Percentiles rank a stretch among this genome's conserved stretches.
phyloP scores from a whole-genome alignment of 116 monocot genomes.

The Papilionanthe hybrid region DNA sequence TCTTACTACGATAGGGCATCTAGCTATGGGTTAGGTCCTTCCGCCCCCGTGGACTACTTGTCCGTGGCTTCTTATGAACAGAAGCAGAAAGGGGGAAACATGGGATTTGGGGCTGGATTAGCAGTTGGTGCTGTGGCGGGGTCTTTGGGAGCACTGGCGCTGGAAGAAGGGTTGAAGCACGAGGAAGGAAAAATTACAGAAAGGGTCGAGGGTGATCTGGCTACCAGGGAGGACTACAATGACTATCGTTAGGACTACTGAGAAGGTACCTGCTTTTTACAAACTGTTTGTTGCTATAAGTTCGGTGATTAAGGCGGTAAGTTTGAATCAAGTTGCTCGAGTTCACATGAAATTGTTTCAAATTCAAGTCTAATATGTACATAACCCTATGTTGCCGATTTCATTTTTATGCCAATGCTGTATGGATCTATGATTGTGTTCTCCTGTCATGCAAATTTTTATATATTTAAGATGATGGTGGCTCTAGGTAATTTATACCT shows the following conservation, averaged over 20 bases:
- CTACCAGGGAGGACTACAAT: conserved; percentile 49
- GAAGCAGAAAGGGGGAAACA: conserved; percentile 28
- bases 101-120: conserved; percentile 52
- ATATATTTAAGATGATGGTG: neutral
- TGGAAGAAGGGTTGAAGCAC: conserved; percentile 55
- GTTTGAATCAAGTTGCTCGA: conserved; percentile 6
- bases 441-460: neutral
- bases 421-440: neutral
- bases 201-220: conserved; percentile 28
- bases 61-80: conserved; percentile 27
- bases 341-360: conserved; percentile 4
- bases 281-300: neutral
- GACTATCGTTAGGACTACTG: conserved; percentile 51
- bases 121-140: conserved; percentile 70
- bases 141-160: conserved; percentile 48
- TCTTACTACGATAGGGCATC: conserved; percentile 31
- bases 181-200: conserved; percentile 57
- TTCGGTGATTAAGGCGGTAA: conserved; percentile 3
- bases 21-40: conserved; percentile 31
- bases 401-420: neutral
- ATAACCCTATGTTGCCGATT: neutral
- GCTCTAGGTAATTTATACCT: neutral
- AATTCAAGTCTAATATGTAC: conserved; percentile 3
- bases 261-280: neutral
- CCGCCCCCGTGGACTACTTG: conserved; percentile 37